A percentile compares a stretch with the other conserved stretches of the same genome.
Conservation (phyloP, 1,284 basidiomycete species). For the Cronartium quercuum region DNA sequence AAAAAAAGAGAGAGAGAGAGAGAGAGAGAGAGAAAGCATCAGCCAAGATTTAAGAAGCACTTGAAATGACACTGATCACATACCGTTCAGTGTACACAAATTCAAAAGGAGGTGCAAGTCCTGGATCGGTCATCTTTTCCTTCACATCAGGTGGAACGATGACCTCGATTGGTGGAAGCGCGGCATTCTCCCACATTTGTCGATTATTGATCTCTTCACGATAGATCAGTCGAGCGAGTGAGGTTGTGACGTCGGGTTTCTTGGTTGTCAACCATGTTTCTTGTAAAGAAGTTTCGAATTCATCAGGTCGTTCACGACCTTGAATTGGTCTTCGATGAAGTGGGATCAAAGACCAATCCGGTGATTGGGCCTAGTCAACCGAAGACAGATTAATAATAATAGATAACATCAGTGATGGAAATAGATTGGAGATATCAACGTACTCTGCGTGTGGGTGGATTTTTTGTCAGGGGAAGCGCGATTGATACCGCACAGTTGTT, state of each 20-base stretch:
- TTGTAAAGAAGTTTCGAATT: slow-evolving; percentile 17
- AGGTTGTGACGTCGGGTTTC: slow-evolving; percentile 24
- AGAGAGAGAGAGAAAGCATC: background rate
- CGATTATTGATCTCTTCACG: slow-evolving; percentile 19
- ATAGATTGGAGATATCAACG: background rate
- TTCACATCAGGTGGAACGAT: slow-evolving; percentile 20
- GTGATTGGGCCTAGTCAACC: slow-evolving; percentile 12
- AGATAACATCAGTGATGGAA: background rate
- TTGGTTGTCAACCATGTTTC: slow-evolving; percentile 12
- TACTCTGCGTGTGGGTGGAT: background rate
- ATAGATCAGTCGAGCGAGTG: slow-evolving; percentile 21
- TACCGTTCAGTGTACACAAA: slow-evolving; percentile 35
- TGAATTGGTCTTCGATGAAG: slow-evolving; percentile 3
- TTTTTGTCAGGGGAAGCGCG: background rate
- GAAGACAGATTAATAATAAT: background rate
- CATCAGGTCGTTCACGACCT: slow-evolving; percentile 27
- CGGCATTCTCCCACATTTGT: slow-evolving; percentile 38
- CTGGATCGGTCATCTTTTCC: slow-evolving; percentile 7
- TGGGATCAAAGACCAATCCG: slow-evolving; percentile 15
- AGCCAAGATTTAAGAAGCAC: background rate
- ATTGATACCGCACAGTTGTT: no score
- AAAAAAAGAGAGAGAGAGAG: background rate
- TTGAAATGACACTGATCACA: background rate
- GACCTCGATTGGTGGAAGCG: slow-evolving; percentile 17
- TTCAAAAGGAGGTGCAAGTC: slow-evolving; percentile 24